Percentiles rank a stretch among this genome's conserved stretches.
Conservation (phyloP, 2,329 filamentous ascomycete species). For the Calonectria montana region DNA sequence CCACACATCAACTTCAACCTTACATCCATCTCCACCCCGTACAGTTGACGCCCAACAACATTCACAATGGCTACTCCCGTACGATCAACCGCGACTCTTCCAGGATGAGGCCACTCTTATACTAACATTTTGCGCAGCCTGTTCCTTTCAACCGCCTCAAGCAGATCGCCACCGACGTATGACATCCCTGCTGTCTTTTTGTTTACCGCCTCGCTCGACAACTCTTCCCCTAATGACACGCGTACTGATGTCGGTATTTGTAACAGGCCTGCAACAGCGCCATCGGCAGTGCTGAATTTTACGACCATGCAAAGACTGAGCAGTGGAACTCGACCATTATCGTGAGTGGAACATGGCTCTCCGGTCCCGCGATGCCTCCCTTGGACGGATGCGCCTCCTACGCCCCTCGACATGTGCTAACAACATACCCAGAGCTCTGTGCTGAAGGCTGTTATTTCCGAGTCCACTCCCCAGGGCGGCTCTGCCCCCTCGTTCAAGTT, state of each 20-base stretch:
- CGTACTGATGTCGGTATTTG: constrained; percentile 24
- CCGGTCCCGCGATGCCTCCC: background rate
- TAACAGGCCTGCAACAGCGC: constrained; percentile 83
- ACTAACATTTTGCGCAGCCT: constrained; percentile 64
- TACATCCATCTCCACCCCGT: constrained; percentile 36
- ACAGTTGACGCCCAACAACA: constrained; percentile 26
- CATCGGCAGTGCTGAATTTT: constrained; percentile 79
- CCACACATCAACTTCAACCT: constrained; percentile 38
- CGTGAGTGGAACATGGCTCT: constrained; percentile 59
- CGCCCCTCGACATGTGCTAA: constrained; percentile 25
- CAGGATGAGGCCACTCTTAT: background rate
- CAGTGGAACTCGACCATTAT: constrained; percentile 95
- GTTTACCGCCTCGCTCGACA: constrained; percentile 35
- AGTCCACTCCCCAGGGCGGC: constrained; percentile 70
- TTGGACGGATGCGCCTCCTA: background rate
- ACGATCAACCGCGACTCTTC: constrained; percentile 25
- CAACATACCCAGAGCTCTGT: constrained; percentile 72
- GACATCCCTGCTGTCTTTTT: constrained; percentile 39
- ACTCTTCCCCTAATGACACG: constrained; percentile 12
- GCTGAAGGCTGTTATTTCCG: constrained; percentile 81
- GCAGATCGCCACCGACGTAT: constrained; percentile 87
- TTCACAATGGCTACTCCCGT: constrained; percentile 54
- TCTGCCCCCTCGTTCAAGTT: constrained; percentile 84
- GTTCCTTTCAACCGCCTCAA: constrained; percentile 81
- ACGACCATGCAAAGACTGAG: constrained; percentile 87